phyloP scores from a whole-genome alignment of 108 stramenopile genomes.

The Epithemia pelagica region DNA sequence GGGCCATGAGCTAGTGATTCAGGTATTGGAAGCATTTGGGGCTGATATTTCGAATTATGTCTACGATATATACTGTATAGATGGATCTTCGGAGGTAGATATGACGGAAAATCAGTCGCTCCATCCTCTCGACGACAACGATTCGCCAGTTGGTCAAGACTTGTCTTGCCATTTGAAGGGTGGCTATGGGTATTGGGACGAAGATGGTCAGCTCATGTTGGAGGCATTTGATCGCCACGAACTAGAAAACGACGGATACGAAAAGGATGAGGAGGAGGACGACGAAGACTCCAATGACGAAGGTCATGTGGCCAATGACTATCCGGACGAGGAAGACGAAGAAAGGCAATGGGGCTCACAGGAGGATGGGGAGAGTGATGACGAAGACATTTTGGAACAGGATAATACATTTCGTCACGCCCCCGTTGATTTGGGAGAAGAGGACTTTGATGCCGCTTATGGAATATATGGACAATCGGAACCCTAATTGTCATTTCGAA shows the following conservation, averaged over 20 bases:
- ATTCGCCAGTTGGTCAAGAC: conserved; percentile 2
- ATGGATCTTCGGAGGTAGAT: conserved; percentile 8
- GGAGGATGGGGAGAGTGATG: conserved; percentile 2
- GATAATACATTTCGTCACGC: conserved; percentile 5
- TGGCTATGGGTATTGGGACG: conserved; percentile 74
- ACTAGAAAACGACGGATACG: neutral
- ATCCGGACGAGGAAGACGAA: conserved; percentile 41
- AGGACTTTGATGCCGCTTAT: conserved; percentile 9
- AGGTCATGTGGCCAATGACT: conserved; percentile 38
- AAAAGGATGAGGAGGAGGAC: conserved; percentile 9
- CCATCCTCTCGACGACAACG: neutral
- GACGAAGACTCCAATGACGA: conserved; percentile 44
- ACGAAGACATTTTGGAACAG: neutral
- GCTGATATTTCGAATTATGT: conserved; percentile 8
- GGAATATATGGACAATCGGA: conserved; percentile 1
- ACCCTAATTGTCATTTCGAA: no score
- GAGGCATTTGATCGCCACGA: conserved; percentile 11
- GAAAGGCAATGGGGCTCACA: neutral
- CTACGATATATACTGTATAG: conserved; percentile 6
- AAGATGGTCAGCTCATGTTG: conserved; percentile 64
- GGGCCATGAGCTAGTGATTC: conserved; percentile 28
- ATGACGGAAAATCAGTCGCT: neutral
- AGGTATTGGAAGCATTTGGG: conserved; percentile 38
- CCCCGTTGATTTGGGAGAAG: neutral
- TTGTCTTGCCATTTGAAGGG: conserved; percentile 40